Base-by-base conservation (phyloP, 1,284 basidiomycete species). In the Schizopora paradoxa region DNA sequence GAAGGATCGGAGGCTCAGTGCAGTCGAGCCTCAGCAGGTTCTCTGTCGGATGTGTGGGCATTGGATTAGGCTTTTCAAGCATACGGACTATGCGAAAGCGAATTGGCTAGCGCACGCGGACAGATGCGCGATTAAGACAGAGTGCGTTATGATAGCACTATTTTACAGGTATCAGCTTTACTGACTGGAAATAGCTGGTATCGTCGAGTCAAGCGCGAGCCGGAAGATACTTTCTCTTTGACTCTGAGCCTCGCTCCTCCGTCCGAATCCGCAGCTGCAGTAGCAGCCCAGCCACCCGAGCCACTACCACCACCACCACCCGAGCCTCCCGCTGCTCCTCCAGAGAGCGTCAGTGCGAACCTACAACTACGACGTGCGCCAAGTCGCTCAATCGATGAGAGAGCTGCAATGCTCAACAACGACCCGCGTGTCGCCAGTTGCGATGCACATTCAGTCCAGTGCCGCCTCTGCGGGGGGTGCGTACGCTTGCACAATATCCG, bases 31-130 rank as follows among this genome's bases (percentile, higher is more conserved):
- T 16, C 31, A 43, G 29, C 49, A 51, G 35, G 49, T 51, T 4
- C 18, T 51, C 27, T 51, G 49, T 26, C 37, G 45, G 41, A 51
- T 51, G 49, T 51, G 49, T 25, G 49, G 49, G 8, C 39, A 47
- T 18, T 51, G 49, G 49, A 41, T 51, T n/a, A 43, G 45, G 31
- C 45, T 51, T 14, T 51, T 47, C 26, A 47, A 47, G 29, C 49
- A 51, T 28, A 44, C 45, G 11, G 45, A 47, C 28, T 51, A 41
- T 33, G 46, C 45, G 14, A 34, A 41, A 10, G 45, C 45, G 13
- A 51, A 51, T 22, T 51, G 49, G 49, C 35, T 32, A 10, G 41
- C 45, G 13, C 49, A 51, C 41, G 40, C 49, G 8, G 40, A 43
- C 26, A 47, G 41, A 40, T 51, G 49, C 40, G 45, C 47, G 29